Evolutionary conservation across 371 early-diverging fungal genomes (phyloP).

Genomic region (Sporodiniella umbellata): DNA sequence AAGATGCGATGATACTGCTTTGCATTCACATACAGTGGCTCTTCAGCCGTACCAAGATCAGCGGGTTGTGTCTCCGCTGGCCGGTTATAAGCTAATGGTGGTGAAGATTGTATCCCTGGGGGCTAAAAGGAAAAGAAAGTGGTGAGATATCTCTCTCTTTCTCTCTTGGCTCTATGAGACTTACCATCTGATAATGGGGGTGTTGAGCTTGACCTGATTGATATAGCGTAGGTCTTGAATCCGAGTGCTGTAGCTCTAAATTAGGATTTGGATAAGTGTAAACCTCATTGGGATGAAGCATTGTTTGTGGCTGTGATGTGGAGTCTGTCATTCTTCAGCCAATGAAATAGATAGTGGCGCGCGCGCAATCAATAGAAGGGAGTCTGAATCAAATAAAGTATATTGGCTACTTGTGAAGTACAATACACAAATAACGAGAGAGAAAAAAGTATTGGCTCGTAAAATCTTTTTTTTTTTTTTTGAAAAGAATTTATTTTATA

Average conservation of each 20-base stretch:
- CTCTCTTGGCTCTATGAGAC: too few relatives aligned
- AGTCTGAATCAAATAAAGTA: neutral
- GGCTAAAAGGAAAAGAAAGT: neutral
- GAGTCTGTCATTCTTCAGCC: conserved; percentile 21
- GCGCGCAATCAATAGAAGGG: neutral
- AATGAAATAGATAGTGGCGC: conserved; percentile 7
- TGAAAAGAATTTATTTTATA: neutral
- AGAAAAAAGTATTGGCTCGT: neutral
- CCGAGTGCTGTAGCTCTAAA: neutral
- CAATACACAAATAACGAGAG: neutral
- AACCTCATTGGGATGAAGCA: conserved; percentile 16
- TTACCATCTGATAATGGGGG: conserved; percentile 1
- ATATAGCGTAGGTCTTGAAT: neutral
- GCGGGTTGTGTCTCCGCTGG: neutral
- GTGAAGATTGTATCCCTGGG: neutral
- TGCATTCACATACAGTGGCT: conserved; percentile 58
- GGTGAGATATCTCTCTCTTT: too few relatives aligned
- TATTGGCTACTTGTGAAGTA: neutral
- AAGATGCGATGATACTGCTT: conserved; percentile 91
- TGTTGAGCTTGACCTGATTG: conserved; percentile 1
- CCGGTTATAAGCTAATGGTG: neutral
- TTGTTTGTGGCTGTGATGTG: conserved; percentile 7
- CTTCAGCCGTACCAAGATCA: conserved; percentile 1
- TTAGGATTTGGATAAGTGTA: conserved; percentile 1
- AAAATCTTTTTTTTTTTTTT: neutral